Percentiles rank a stretch among this genome's conserved stretches.
Conservation (phyloP, 176 grass and related monocot species). For the Zoysia japonica region DNA sequence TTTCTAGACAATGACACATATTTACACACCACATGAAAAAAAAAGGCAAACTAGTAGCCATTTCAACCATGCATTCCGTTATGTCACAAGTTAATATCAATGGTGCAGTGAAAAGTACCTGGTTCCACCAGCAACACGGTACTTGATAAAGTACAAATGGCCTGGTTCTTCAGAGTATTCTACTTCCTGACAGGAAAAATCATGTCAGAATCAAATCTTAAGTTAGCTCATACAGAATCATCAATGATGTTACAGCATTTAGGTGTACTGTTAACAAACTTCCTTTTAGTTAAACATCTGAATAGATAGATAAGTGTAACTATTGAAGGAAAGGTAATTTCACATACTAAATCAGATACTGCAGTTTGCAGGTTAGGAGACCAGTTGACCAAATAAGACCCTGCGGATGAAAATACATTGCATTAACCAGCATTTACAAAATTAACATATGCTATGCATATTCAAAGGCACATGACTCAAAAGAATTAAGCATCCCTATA, state of each 20-base stretch:
- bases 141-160: conserved; percentile 85
- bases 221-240: conserved; percentile 22
- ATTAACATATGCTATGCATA: conserved; percentile 5
- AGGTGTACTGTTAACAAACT: conserved; percentile 12
- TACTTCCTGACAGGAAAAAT: conserved; percentile 72
- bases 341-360: conserved; percentile 90
- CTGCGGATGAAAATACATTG: conserved; percentile 50
- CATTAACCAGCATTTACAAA: conserved; percentile 23
- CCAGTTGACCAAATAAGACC: conserved; percentile 99
- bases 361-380: conserved; percentile 92
- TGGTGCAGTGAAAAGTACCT: conserved; percentile 46
- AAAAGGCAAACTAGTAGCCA: background rate
- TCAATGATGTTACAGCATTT: conserved; percentile 34
- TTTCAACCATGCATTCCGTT: background rate
- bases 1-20: conserved; percentile 5
- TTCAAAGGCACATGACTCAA: conserved; percentile 9
- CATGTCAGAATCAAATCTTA: conserved; percentile 32
- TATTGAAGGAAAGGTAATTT: conserved; percentile 15
- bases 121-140: conserved; percentile 88
- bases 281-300: conserved; percentile 30
- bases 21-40: conserved; percentile 7
- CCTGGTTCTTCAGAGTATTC: conserved; percentile 98
- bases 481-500: conserved; percentile 29
- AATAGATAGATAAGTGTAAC: conserved; percentile 1
- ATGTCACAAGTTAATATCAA: conserved; percentile 2